Percentiles rank a stretch among this genome's conserved stretches.
Evolutionary conservation across 768 basidiomycete species (phyloP).

Genomic region (Hypholoma sublateritium): DNA sequence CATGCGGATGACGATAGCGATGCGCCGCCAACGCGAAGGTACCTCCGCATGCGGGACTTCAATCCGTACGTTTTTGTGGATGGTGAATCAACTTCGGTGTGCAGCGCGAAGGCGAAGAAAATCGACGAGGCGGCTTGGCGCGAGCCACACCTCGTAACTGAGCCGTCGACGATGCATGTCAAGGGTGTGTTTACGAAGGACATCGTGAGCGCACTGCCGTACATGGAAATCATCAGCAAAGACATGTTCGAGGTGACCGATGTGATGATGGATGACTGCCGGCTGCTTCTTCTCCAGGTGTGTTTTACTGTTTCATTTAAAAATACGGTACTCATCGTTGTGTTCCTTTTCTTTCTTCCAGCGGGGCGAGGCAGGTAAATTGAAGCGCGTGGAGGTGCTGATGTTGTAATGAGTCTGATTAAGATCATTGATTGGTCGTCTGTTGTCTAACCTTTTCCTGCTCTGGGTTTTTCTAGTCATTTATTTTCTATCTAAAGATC

Average conservation of each 20-base stretch:
- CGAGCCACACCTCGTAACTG: slow-evolving; percentile 36
- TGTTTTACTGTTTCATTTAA: slow-evolving; percentile 5
- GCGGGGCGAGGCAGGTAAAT: slow-evolving; percentile 36
- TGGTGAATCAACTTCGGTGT: neutral
- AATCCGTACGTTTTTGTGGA: slow-evolving; percentile 28
- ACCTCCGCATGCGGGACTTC: slow-evolving; percentile 31
- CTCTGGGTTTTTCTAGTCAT: neutral
- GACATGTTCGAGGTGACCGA: slow-evolving; percentile 50
- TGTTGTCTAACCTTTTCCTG: neutral
- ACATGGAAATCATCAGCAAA: slow-evolving; percentile 49
- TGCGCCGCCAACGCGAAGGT: slow-evolving; percentile 15
- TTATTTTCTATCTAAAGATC: neutral
- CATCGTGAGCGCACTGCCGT: slow-evolving; percentile 48
- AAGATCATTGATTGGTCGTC: neutral
- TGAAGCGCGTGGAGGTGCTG: slow-evolving; percentile 43
- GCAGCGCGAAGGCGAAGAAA: slow-evolving; percentile 23
- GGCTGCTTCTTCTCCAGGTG: slow-evolving; percentile 50
- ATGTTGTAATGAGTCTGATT: slow-evolving; percentile 42
- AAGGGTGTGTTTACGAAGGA: slow-evolving; percentile 47
- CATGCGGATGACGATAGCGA: neutral
- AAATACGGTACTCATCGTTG: slow-evolving; percentile 5
- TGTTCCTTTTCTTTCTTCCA: slow-evolving; percentile 19
- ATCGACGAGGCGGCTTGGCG: slow-evolving; percentile 25
- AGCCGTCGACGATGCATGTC: slow-evolving; percentile 39
- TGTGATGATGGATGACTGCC: slow-evolving; percentile 57